Evolutionary conservation across 768 basidiomycete genomes (phyloP), one percentile per base, ranked within the genome.

Genomic region (Fistulinella prunicolor): DNA sequence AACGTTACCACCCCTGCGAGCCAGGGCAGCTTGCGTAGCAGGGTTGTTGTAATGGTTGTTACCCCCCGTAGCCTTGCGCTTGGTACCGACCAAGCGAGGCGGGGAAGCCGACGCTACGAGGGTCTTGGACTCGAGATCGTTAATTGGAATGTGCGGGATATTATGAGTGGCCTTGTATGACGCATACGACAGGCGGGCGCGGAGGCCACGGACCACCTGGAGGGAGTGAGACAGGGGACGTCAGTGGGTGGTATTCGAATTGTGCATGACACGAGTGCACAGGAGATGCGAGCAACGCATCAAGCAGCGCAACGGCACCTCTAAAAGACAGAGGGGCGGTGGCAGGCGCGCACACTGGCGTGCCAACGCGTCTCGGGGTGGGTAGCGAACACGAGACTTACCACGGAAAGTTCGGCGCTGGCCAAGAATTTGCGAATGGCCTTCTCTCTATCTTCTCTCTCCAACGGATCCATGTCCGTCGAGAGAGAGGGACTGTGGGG

Each of bases 131-230:
- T 92, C 90, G 39, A 89, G 77, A 53, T 90, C 87, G 59, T 77
- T 76, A 41, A 90, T 70, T 38, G 83, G 74, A 42, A 82, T 71
- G 46, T 82, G 79, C 9, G 83, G 72, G 46, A 87, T 69, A 64
- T 89, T 86, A 66, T 89, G 79, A 13, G 77, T 76, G 5, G 89
- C 87, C 70, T 92, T 92, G 77, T 86, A 90, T 2, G 85, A 84
- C 20, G 89, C 89, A 68, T 89, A 89, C 0, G 86, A 79, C 43
- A 93, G 78, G 56, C 89, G 84, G 58, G 89, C 78, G 52, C 90
- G 82, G 47, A 93, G 77, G 45, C 79, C 83, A 63, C 86, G 86
- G 61, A 88, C 87, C 26, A 92, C 81, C 89, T 92, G 72, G 49
- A 51, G 42, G 47, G 51, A 32, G 61, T 60, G 58, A 62, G 52